Conservation (phyloP, 202 grass and related monocot species). For the Schoenoplectus tabernaemontani region DNA sequence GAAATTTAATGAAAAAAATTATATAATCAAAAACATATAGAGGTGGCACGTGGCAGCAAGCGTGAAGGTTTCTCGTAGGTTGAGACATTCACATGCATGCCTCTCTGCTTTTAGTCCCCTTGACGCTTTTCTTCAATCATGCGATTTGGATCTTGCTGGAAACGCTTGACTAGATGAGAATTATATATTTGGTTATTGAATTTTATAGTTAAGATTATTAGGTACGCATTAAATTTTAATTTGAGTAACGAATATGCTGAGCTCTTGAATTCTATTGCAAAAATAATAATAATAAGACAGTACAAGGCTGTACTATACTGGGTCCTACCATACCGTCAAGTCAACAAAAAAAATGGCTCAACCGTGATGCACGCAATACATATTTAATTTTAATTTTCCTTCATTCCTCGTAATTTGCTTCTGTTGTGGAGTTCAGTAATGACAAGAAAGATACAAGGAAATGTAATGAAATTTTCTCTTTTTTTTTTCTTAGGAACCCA, state of each 20-base stretch:
- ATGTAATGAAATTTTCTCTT: background rate
- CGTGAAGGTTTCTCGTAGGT: background rate
- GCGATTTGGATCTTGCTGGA: background rate
- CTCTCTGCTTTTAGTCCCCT: background rate
- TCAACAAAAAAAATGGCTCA: background rate
- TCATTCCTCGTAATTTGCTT: background rate
- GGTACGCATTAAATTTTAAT: background rate
- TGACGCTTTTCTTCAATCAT: conserved; percentile 6
- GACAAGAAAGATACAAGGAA: too few species aligned
- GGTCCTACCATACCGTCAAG: background rate
- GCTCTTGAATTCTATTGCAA: background rate
- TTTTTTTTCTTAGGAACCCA: background rate
- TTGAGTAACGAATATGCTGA: background rate
- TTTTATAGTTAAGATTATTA: background rate
- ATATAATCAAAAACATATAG: background rate
- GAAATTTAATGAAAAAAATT: background rate
- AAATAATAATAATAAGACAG: background rate
- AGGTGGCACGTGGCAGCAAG: background rate
- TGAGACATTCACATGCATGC: background rate
- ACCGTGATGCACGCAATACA: too few species aligned
- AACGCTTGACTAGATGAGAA: background rate
- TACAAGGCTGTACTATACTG: background rate
- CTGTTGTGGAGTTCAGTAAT: background rate
- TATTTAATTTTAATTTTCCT: background rate
- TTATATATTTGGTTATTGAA: background rate